Percentiles rank a stretch among this genome's conserved stretches.
Conservation (phyloP, 768 basidiomycete genomes). For the Boletus patriciae region DNA sequence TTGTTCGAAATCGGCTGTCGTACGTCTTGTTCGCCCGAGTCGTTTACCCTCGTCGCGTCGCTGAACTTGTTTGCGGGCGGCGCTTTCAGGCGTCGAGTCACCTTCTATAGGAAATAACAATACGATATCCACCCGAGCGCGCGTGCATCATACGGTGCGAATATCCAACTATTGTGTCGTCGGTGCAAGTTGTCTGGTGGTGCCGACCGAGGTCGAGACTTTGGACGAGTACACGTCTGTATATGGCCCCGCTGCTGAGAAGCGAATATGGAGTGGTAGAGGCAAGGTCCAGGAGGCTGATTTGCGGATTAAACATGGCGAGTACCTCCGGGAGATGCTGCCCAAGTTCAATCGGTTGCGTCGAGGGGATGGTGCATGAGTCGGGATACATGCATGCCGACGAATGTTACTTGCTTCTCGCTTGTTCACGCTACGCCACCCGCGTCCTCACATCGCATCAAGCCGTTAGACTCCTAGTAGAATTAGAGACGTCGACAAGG, state of each 20-base stretch:
- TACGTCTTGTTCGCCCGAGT: constrained; percentile 41
- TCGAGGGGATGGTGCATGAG: constrained; percentile 52
- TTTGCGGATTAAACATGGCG: constrained; percentile 81
- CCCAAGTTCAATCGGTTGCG: constrained; percentile 84
- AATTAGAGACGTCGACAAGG: neutral
- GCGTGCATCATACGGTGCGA: constrained; percentile 80
- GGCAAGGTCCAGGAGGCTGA: constrained; percentile 83
- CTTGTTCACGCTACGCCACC: neutral
- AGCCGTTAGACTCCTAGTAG: no score
- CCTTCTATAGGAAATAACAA: constrained; percentile 84
- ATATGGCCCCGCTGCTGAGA: constrained; percentile 73
- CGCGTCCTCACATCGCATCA: neutral
- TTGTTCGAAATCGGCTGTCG: constrained; percentile 93
- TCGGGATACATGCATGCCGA: neutral
- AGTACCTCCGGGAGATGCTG: constrained; percentile 89
- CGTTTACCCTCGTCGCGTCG: neutral
- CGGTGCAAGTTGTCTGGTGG: constrained; percentile 77
- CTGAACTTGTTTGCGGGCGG: neutral
- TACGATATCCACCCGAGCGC: constrained; percentile 79
- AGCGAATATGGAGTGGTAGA: constrained; percentile 81
- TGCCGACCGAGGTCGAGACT: constrained; percentile 73
- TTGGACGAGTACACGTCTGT: constrained; percentile 83
- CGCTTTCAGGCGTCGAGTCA: constrained; percentile 74
- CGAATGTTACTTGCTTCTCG: neutral
- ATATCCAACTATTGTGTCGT: constrained; percentile 81